These are phyloP conservation scores for Papiliotrema laurentii DNA, from an alignment of 1,284 basidiomycete genomes.

Conservation along the genomic window DNA sequence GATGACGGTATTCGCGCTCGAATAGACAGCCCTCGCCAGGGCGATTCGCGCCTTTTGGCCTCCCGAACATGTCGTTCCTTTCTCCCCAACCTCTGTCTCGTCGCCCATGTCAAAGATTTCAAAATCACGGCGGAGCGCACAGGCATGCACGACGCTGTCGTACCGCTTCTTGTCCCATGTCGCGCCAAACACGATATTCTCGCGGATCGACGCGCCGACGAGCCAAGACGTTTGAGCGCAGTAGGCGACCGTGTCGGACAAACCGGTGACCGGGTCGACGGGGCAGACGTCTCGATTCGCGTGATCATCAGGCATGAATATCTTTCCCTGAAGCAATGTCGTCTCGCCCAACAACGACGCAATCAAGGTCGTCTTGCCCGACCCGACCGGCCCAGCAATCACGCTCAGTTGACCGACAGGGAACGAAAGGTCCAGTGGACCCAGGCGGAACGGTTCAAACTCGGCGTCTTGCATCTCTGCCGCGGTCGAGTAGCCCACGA, in stretches of 20 bases:
- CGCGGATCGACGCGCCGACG: constrained; percentile 54
- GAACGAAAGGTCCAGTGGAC: constrained; percentile 50
- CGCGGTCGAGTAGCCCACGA: constrained; percentile 37
- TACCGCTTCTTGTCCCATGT: constrained; percentile 50
- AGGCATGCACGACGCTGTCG: constrained; percentile 50
- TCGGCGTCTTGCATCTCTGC: constrained; percentile 21
- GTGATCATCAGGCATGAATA: constrained; percentile 53
- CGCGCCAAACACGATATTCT: constrained; percentile 55
- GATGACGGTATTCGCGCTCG: constrained; percentile 40
- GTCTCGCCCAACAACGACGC: constrained; percentile 56
- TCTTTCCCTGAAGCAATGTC: constrained; percentile 49
- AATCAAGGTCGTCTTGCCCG: constrained; percentile 67
- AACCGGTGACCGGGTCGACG: constrained; percentile 48
- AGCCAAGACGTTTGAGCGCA: constrained; percentile 55
- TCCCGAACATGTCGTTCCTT: constrained; percentile 52
- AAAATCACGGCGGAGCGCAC: constrained; percentile 54
- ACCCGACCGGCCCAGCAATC: constrained; percentile 51
- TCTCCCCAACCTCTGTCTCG: constrained; percentile 57
- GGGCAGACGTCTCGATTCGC: constrained; percentile 45
- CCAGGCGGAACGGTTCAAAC: constrained; percentile 47
- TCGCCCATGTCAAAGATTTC: constrained; percentile 54
- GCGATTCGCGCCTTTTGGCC: constrained; percentile 48
- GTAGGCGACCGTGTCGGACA: constrained; percentile 54
- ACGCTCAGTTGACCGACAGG: constrained; percentile 47
- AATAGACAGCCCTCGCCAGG: constrained; percentile 46